phyloP scores from a whole-genome alignment of 2,329 filamentous ascomycete genomes.

The Arachnomyces sp. region DNA sequence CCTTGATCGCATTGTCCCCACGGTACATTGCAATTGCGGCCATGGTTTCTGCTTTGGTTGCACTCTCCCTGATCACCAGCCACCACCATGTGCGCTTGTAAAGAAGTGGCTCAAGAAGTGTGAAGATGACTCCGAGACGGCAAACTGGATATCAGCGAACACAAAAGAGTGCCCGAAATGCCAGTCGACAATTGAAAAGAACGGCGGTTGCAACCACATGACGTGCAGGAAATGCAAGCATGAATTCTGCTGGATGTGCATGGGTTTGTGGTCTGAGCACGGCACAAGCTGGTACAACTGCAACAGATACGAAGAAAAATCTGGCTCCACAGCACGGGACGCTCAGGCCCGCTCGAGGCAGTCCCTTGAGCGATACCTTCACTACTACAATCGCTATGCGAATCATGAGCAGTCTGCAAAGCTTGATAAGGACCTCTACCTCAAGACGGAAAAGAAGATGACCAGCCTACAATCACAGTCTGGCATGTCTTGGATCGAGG shows the following conservation, averaged over 20 bases:
- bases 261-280: constrained; percentile 97
- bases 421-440: constrained; percentile 88
- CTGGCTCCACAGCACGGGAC: constrained; percentile 78
- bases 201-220: constrained; percentile 97
- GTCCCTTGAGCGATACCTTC: constrained; percentile 88
- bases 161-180: constrained; percentile 98
- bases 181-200: constrained; percentile 97
- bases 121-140: constrained; percentile 94
- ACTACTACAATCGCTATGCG: constrained; percentile 98
- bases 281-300: constrained; percentile 99
- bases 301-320: constrained; percentile 95
- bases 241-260: constrained; percentile 99
- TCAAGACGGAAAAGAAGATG: constrained; percentile 99
- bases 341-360: constrained; percentile 85
- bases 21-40: constrained; percentile 75
- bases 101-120: constrained; percentile 98
- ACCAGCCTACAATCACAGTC: constrained; percentile 86
- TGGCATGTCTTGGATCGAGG: constrained; percentile 97
- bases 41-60: constrained; percentile 95
- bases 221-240: constrained; percentile 92
- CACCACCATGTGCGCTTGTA: constrained; percentile 80
- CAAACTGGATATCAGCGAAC: constrained; percentile 98
- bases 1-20: constrained; percentile 74
- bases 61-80: constrained; percentile 80
- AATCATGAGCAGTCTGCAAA: constrained; percentile 98